Base-by-base conservation (phyloP, 1,139 yeast genomes). In the Pichia terricola region DNA sequence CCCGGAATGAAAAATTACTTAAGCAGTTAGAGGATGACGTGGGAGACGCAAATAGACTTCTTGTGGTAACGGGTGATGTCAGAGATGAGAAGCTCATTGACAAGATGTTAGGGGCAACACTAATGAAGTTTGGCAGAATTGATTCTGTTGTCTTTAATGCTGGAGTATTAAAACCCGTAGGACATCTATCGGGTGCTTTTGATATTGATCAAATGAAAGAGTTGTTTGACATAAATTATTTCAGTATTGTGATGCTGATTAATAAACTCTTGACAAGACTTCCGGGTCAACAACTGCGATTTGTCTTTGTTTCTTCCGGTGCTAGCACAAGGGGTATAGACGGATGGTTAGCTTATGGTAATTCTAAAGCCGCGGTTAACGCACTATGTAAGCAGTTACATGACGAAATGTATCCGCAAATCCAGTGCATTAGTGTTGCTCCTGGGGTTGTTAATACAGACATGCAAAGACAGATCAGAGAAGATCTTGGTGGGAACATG, bases 401-500 rank as follows among this genome's bases (percentile, higher is more conserved):
- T 1, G 68, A 65, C 4, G 95, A 86, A 54, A 89, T 84, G 58
- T 63, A 68, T 3, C 73, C 69, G 0, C 11, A 34, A 4, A 66
- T 88, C 26, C 66, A 67, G 40, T 69, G 84, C 4, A 65, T 86
- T 9, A 70, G 95, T 0, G 71, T 89, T 27, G 96, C 95, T 3
- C 97, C 97, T 0, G 97, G 97, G 4, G 94, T 86, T 2, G 96
- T 89, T 2, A 87, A 84, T 59, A 88, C 97, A 0, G 69, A 67
- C 26, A 89, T 89, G 96, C 97, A 89, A 64, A 59, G 56, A 10
- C 80, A 76, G 46, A 87, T 89, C 46, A 75, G 96, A 56, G 80
- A 75, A 27, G 65, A 59, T 36, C 73, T 74, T 55, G 77, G 77
- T 1, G 52, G 58, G 9, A 64, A 66, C 34, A 86, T 87, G 95